These are phyloP conservation scores for Mycena vulgaris DNA, from an alignment of 768 basidiomycete genomes.

Conservation along the genomic window DNA sequence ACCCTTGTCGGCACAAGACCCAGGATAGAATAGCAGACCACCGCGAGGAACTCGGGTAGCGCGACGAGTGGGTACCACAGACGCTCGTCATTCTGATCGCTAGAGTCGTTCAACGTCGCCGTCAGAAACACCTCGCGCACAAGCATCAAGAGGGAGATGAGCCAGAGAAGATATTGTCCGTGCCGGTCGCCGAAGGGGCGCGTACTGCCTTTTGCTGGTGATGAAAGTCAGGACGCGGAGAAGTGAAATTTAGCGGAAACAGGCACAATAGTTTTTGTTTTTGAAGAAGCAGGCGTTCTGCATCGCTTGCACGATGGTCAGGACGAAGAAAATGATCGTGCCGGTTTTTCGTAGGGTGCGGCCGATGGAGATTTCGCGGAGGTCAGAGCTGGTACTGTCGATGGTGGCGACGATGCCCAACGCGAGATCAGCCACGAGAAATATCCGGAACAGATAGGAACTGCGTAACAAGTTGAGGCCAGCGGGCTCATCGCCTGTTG, in stretches of 20 bases:
- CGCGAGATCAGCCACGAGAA: conserved; percentile 47
- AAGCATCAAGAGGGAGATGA: conserved; percentile 55
- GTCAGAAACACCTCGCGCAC: conserved; percentile 55
- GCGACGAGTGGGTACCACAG: conserved; percentile 61
- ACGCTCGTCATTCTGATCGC: conserved; percentile 50
- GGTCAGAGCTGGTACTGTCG: conserved; percentile 36
- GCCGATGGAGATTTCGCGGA: conserved; percentile 33
- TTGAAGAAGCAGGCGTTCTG: conserved; percentile 42
- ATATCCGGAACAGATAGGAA: conserved; percentile 49
- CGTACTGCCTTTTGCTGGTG: conserved; percentile 18
- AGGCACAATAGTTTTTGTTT: background rate
- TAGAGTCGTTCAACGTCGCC: conserved; percentile 48
- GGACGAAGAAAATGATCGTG: conserved; percentile 53
- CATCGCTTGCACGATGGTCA: conserved; percentile 51
- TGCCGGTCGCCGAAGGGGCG: conserved; percentile 46
- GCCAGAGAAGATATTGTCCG: conserved; percentile 49
- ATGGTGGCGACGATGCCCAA: conserved; percentile 52
- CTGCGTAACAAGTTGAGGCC: conserved; percentile 45
- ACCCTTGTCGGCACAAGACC: conserved; percentile 28
- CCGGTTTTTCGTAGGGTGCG: conserved; percentile 49
- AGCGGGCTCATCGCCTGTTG: conserved; percentile 23
- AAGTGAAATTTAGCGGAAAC: too few relatives aligned
- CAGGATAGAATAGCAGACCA: conserved; percentile 34
- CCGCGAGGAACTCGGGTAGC: conserved; percentile 56
- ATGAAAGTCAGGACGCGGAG: conserved; percentile 3